Percentiles rank a stretch among this genome's conserved stretches.
phyloP scores from a whole-genome alignment of 441 rosid species.

The Arabidopsis hybrid region DNA sequence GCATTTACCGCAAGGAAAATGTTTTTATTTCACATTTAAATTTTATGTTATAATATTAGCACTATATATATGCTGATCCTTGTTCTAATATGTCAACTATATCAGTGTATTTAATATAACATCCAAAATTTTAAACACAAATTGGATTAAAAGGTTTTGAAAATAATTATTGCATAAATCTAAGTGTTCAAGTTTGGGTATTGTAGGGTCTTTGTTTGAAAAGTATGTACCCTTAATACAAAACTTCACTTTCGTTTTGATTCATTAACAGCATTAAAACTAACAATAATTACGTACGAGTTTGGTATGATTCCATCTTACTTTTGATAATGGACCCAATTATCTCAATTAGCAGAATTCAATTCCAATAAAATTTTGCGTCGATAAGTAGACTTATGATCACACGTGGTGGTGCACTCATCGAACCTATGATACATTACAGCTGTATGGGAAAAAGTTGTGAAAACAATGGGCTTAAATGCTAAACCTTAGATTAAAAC shows the following conservation, averaged over 20 bases:
- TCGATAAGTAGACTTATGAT: constrained; percentile 30
- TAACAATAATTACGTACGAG: constrained; percentile 33
- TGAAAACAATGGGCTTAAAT: constrained; percentile 18
- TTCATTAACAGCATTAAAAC: constrained; percentile 29
- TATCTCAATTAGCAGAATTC: constrained; percentile 24
- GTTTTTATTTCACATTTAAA: not conserved
- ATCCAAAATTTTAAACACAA: not conserved
- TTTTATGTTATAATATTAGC: not conserved
- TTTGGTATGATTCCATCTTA: constrained; percentile 44
- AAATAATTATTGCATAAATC: constrained; percentile 4
- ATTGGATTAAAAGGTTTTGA: constrained; percentile 1
- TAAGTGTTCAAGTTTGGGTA: not conserved
- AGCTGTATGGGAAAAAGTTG: constrained; percentile 29
- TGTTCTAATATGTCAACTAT: constrained; percentile 1
- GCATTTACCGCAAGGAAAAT: not conserved
- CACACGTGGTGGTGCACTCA: constrained; percentile 42
- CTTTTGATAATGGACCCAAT: constrained; percentile 38
- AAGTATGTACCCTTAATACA: constrained; percentile 21
- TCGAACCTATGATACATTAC: constrained; percentile 23
- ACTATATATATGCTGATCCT: not conserved
- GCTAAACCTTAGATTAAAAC: constrained; percentile 1
- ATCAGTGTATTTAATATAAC: not conserved
- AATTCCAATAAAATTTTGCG: constrained; percentile 25
- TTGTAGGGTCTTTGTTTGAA: constrained; percentile 27
- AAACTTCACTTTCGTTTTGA: constrained; percentile 10